Conservation (phyloP, 2,329 filamentous ascomycete species). For the Dactylellina sp. region DNA sequence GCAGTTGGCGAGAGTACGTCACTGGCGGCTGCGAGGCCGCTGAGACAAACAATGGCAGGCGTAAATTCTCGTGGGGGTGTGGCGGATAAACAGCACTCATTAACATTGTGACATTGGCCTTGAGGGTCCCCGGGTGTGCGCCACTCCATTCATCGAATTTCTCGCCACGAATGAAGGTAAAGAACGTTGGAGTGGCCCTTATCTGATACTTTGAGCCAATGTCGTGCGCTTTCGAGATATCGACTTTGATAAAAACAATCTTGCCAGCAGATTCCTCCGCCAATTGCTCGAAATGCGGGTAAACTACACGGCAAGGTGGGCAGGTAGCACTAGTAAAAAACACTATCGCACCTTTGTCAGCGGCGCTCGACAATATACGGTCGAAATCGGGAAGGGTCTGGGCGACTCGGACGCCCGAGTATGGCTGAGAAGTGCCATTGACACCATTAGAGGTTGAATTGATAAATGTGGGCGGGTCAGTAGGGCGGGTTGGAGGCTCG, state of each 20-base stretch:
- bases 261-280: slow-evolving; percentile 78
- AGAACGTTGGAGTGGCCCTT: slow-evolving; percentile 85
- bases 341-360: slow-evolving; percentile 78
- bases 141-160: slow-evolving; percentile 85
- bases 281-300: slow-evolving; percentile 83
- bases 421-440: slow-evolving; percentile 46
- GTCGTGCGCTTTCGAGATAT: slow-evolving; percentile 75
- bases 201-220: slow-evolving; percentile 76
- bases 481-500: slow-evolving; percentile 32
- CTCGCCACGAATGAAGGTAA: slow-evolving; percentile 81
- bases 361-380: slow-evolving; percentile 71
- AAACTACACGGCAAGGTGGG: slow-evolving; percentile 83
- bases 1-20: slow-evolving; percentile 81
- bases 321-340: slow-evolving; percentile 95
- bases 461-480: slow-evolving; percentile 31
- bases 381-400: slow-evolving; percentile 73
- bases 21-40: slow-evolving; percentile 74
- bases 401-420: slow-evolving; percentile 72
- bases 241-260: slow-evolving; percentile 82
- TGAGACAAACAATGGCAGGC: slow-evolving; percentile 76
- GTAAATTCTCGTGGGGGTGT: slow-evolving; percentile 79
- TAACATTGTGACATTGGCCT: slow-evolving; percentile 78
- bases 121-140: slow-evolving; percentile 75
- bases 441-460: slow-evolving; percentile 44
- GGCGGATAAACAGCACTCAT: slow-evolving; percentile 65